Percentiles rank a stretch among this genome's conserved stretches.
Conservation (phyloP, 2,329 filamentous ascomycete genomes). For the Diaporthe vaccinii region DNA sequence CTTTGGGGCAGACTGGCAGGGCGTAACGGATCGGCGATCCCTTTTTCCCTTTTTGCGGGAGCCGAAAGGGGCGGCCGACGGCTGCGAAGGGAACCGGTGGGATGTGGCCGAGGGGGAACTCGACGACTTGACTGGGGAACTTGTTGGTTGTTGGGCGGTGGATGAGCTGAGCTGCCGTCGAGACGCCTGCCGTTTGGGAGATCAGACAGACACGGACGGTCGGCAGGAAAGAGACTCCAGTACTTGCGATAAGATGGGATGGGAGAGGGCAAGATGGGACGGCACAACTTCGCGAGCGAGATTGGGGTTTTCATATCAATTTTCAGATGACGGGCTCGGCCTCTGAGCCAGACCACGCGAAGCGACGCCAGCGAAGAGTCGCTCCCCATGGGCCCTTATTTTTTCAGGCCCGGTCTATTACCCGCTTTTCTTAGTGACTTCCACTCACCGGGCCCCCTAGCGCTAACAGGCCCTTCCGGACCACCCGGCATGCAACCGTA, state of each 20-base stretch:
- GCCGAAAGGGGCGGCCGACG: constrained; percentile 13
- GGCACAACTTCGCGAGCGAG: background rate
- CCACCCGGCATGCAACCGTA: background rate
- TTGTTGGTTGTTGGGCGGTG: background rate
- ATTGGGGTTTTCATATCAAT: constrained; percentile 31
- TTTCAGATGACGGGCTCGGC: constrained; percentile 29
- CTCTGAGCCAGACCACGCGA: constrained; percentile 15
- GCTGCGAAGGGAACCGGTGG: background rate
- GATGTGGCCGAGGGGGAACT: constrained; percentile 12
- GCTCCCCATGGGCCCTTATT: background rate
- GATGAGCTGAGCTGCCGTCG: background rate
- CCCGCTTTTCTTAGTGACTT: constrained; percentile 13
- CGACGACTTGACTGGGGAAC: background rate
- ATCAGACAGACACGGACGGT: constrained; percentile 16
- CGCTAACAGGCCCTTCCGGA: constrained; percentile 22
- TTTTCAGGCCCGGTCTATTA: background rate
- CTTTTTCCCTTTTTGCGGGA: constrained; percentile 20
- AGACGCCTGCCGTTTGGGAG: constrained; percentile 27
- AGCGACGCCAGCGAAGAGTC: background rate
- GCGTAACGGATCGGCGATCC: constrained; percentile 28
- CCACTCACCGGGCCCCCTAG: background rate
- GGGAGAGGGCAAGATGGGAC: constrained; percentile 2
- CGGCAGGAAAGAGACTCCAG: background rate
- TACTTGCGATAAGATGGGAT: background rate
- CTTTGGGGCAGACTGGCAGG: constrained; percentile 5